A percentile compares a stretch with the other conserved stretches of the same genome.
Conservation (phyloP, 179 eudicot species). For the Monotropa hypopitys region DNA sequence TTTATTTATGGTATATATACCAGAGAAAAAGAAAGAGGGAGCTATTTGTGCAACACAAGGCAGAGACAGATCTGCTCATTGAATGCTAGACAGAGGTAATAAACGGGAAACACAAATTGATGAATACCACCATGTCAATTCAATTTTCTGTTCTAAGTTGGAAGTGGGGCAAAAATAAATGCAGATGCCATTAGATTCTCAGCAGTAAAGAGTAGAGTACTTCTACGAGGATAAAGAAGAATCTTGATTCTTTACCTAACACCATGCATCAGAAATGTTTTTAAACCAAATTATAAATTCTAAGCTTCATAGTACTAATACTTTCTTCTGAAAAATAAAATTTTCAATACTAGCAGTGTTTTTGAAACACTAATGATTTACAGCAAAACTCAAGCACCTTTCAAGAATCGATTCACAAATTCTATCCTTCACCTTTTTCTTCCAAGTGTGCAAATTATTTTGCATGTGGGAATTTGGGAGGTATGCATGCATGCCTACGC, state of each 20-base stretch:
- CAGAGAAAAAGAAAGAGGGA: background rate
- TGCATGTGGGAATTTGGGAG: background rate
- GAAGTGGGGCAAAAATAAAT: conserved; percentile 11
- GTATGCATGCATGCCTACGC: background rate
- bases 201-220: background rate
- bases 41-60: background rate
- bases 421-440: background rate
- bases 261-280: background rate
- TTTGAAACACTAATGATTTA: background rate
- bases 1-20: background rate
- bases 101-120: background rate
- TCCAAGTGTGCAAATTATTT: background rate
- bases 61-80: background rate
- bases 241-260: background rate
- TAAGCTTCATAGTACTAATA: background rate
- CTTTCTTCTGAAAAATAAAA: background rate
- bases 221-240: background rate
- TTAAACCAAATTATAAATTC: background rate
- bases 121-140: background rate
- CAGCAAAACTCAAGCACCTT: background rate
- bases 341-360: background rate
- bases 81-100: background rate
- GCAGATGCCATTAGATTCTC: conserved; percentile 3
- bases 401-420: conserved; percentile 11
- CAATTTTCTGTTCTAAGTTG: background rate